Base-by-base conservation (phyloP, 352 stramenopile genomes). In the Phytophthora foliorum region DNA sequence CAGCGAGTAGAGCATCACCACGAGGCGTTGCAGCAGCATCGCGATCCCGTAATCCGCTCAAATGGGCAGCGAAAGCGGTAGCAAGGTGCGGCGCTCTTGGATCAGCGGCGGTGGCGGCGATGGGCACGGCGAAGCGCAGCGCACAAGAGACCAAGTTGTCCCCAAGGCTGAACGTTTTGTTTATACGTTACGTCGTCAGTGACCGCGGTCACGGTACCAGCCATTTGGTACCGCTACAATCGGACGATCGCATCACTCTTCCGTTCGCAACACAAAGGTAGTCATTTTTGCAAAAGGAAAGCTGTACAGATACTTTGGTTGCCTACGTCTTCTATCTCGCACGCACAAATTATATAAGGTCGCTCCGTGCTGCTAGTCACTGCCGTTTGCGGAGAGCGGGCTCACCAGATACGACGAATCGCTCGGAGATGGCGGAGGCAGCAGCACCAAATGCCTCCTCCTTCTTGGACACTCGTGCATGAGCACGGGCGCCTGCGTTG, bases 381-480 rank as follows among this genome's bases (percentile, higher is more conserved):
- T 79, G 48, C 27, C 61, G 57, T 50, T 82, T 86, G 21, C 75
- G 54, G 17, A 70, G 49, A 27, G 48, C 27, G 29, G 68, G 71
- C 22, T 72, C 57, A 4, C 82, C 73, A 11, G 84, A 82, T 6
- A 87, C 81, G 0, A 89, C 85, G 58, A 94, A 93, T 1, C 88
- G 73, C 67, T 93, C 75, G 6, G 88, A 95, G 61, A 95, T 89
- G 42, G 82, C 86, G 0, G 88, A 92, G 0, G 86, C 88, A 8
- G 88, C 88, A 2, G 88, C 88, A 21, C 88, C 88, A 55, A 95
- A 94, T 69, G 90, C 90, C 44, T 93, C 84, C 25, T 95, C 88
- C 62, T 94, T 94, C 74, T 93, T 94, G 27, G 82, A 92, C 10
- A 95, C 86, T 53, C 81, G 89, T 9, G 88, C 80, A 48, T 92